Percentiles rank a stretch among this genome's conserved stretches.
phyloP scores from a whole-genome alignment of 1,139 yeast genomes.

The Yamadazyma triangularis region DNA sequence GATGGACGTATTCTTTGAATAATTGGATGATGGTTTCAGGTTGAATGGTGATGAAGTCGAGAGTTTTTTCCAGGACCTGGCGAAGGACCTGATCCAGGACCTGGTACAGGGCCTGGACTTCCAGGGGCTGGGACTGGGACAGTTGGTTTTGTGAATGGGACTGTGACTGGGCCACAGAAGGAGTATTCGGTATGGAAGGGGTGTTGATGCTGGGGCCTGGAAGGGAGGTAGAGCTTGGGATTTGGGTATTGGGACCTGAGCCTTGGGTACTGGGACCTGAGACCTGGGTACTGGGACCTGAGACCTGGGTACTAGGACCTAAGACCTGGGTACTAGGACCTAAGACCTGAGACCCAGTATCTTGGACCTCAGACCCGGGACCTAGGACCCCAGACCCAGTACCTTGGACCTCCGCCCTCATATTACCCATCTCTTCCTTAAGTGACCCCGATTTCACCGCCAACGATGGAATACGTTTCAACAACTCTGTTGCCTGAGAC shows the following conservation, averaged over 20 bases:
- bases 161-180: conserved; percentile 21
- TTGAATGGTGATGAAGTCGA: conserved; percentile 61
- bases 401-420: background rate
- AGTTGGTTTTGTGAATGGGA: too few species aligned
- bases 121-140: conserved; percentile 21
- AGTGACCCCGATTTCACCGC: conserved; percentile 1
- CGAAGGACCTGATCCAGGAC: too few species aligned
- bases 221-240: too few species aligned
- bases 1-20: conserved; percentile 63
- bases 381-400: background rate
- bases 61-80: conserved; percentile 65
- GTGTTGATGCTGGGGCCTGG: too few species aligned
- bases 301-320: background rate
- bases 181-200: conserved; percentile 29
- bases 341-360: too few species aligned
- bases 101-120: conserved; percentile 24
- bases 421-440: background rate
- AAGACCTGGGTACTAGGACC: background rate
- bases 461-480: conserved; percentile 29
- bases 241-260: background rate
- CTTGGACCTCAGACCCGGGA: too few species aligned
- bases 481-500: conserved; percentile 45
- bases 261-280: background rate
- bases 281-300: background rate
- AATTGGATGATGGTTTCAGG: conserved; percentile 61